Evolutionary conservation across 306 rosid genomes (phyloP).

Genomic region (Trifolium repens): DNA sequence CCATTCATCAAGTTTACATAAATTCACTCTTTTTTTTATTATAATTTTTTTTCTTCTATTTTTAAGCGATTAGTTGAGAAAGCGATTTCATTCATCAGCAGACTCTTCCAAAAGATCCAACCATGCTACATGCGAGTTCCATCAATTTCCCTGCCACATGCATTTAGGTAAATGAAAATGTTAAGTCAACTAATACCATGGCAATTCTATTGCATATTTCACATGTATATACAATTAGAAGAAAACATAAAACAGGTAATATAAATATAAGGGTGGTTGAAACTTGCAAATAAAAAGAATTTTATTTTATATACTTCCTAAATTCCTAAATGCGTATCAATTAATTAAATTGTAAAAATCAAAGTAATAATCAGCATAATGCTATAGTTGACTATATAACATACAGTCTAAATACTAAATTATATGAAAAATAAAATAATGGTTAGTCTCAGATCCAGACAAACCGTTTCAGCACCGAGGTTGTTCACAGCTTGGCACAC

Average conservation of each 20-base stretch:
- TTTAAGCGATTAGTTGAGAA: slow-evolving; percentile 54
- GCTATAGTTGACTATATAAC: slow-evolving; percentile 42
- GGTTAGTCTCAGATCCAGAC: slow-evolving; percentile 12
- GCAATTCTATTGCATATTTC: slow-evolving; percentile 18
- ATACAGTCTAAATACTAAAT: neutral
- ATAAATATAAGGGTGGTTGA: slow-evolving; percentile 1
- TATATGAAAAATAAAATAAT: slow-evolving; percentile 36
- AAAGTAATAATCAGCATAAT: neutral
- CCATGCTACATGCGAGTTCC: slow-evolving; percentile 80
- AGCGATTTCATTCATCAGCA: slow-evolving; percentile 59
- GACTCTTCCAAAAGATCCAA: slow-evolving; percentile 74
- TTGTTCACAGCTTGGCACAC: slow-evolving; percentile 57
- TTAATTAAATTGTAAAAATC: slow-evolving; percentile 23
- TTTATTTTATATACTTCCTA: neutral
- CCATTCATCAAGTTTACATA: slow-evolving; percentile 66
- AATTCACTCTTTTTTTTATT: slow-evolving; percentile 49
- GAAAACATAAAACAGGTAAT: neutral
- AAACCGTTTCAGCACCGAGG: slow-evolving; percentile 43
- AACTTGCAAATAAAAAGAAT: neutral
- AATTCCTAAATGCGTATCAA: slow-evolving; percentile 1
- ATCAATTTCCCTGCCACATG: slow-evolving; percentile 78
- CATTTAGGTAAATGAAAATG: slow-evolving; percentile 42
- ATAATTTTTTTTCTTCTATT: slow-evolving; percentile 3
- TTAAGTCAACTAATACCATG: slow-evolving; percentile 51
- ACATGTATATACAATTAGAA: slow-evolving; percentile 8